Conservation (phyloP, 192 early-diverging fungal genomes). For the Coemansia sp. region DNA sequence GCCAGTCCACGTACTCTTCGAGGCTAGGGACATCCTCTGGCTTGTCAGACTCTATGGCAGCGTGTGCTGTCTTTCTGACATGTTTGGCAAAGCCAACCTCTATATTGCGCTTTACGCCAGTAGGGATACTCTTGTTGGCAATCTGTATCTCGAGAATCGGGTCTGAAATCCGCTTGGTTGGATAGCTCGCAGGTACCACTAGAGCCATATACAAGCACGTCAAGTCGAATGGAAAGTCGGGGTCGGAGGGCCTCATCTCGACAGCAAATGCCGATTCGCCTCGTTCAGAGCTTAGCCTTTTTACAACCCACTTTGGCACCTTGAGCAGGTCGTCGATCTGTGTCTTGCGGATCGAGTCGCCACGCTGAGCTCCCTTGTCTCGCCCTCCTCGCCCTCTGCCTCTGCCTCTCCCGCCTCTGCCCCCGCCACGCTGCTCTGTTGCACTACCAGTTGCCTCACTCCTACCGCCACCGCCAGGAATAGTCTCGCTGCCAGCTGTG, state of each 20-base stretch:
- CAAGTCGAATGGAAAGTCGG: conserved; percentile 82
- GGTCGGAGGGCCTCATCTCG: conserved; percentile 61
- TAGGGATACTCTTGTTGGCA: conserved; percentile 48
- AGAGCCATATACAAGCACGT: conserved; percentile 63
- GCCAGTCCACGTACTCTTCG: conserved; percentile 55
- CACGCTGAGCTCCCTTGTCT: background rate
- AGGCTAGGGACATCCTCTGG: conserved; percentile 23
- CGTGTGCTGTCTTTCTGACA: conserved; percentile 27
- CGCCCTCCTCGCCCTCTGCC: background rate
- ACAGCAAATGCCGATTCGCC: conserved; percentile 46
- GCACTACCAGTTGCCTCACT: background rate
- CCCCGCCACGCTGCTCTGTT: background rate
- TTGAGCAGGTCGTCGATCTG: conserved; percentile 43
- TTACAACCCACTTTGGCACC: conserved; percentile 30
- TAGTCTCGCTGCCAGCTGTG: background rate
- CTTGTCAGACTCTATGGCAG: conserved; percentile 25
- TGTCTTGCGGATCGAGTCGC: conserved; percentile 20
- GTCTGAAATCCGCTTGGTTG: conserved; percentile 36
- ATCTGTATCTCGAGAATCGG: conserved; percentile 31
- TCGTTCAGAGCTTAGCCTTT: conserved; percentile 33
- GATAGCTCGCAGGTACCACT: conserved; percentile 61
- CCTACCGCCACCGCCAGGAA: background rate
- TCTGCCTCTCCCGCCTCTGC: background rate
- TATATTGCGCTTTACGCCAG: conserved; percentile 47
- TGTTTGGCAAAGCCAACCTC: conserved; percentile 41